Percentiles rank a stretch among this genome's conserved stretches.
Conservation (phyloP, 2,329 filamentous ascomycete species). For the Lojkania enalia region DNA sequence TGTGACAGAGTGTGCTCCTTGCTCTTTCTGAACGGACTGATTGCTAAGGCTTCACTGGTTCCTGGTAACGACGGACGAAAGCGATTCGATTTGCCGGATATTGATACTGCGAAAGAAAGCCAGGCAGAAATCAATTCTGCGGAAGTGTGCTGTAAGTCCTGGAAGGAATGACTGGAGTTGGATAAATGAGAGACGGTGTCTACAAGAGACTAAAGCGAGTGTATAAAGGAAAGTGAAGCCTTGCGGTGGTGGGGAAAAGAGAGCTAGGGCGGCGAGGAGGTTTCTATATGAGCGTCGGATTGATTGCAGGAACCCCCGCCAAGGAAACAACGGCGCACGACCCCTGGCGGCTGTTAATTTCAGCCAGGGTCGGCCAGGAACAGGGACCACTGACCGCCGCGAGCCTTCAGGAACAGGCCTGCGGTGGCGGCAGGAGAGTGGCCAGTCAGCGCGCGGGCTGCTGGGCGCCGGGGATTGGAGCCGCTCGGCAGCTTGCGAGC, state of each 20-base stretch:
- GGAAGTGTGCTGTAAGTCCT: conserved; percentile 25
- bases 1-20: conserved; percentile 24
- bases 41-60: conserved; percentile 21
- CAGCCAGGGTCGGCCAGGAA: conserved; percentile 29
- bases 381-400: conserved; percentile 31
- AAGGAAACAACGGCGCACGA: conserved; percentile 27
- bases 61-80: conserved; percentile 6
- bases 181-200: conserved; percentile 41
- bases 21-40: conserved; percentile 24
- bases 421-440: conserved; percentile 3
- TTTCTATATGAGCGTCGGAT: conserved; percentile 38
- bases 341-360: conserved; percentile 44
- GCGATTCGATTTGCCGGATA: conserved; percentile 22
- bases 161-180: conserved; percentile 45
- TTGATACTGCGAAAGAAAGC: conserved; percentile 29
- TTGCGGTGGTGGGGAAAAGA: conserved; percentile 37
- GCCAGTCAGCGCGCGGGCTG: conserved; percentile 25
- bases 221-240: conserved; percentile 38
- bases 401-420: too few species aligned
- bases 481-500: conserved; percentile 21
- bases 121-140: conserved; percentile 39
- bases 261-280: conserved; percentile 14
- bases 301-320: conserved; percentile 33
- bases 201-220: conserved; percentile 40
- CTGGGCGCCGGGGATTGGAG: conserved; percentile 19